A percentile compares a stretch with the other conserved stretches of the same genome.
Conservation (phyloP, 768 basidiomycete genomes). For the Pulveroboletus ravenelii region DNA sequence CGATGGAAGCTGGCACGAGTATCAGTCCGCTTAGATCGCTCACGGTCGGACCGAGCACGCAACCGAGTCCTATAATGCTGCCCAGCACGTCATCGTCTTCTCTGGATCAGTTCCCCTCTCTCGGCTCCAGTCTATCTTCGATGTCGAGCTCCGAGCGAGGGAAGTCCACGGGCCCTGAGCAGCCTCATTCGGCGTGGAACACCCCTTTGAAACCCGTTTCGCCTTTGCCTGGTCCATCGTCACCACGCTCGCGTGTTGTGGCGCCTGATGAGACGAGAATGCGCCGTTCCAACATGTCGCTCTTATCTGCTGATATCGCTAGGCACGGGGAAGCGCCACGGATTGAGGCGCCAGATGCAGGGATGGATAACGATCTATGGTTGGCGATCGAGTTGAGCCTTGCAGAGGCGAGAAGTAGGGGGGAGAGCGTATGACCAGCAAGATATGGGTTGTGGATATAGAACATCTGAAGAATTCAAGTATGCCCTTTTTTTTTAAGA, state of each 20-base stretch:
- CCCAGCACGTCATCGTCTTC: slow-evolving; percentile 20
- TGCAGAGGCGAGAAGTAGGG: slow-evolving; percentile 39
- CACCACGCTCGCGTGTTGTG: slow-evolving; percentile 13
- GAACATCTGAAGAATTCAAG: not conserved
- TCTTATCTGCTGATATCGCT: slow-evolving; percentile 14
- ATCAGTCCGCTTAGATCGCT: slow-evolving; percentile 24
- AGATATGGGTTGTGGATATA: not conserved
- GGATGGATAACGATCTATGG: slow-evolving; percentile 60
- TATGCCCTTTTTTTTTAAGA: not conserved
- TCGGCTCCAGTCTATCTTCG: slow-evolving; percentile 30
- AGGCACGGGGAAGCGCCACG: not conserved
- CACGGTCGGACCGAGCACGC: slow-evolving; percentile 2
- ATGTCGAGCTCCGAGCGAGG: slow-evolving; percentile 19
- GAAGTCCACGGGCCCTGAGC: slow-evolving; percentile 11
- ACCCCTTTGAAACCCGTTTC: slow-evolving; percentile 30
- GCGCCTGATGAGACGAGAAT: slow-evolving; percentile 7
- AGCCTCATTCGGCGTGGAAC: slow-evolving; percentile 36
- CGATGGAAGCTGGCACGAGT: slow-evolving; percentile 48
- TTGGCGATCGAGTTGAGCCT: slow-evolving; percentile 69
- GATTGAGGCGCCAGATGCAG: slow-evolving; percentile 7
- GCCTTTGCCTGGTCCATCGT: slow-evolving; percentile 13
- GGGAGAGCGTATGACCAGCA: slow-evolving; percentile 5
- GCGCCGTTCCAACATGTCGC: slow-evolving; percentile 9
- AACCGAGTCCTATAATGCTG: slow-evolving; percentile 6
- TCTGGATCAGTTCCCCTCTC: slow-evolving; percentile 31